Conservation (phyloP, 83 land plant genomes). For the Larix sibirica region DNA sequence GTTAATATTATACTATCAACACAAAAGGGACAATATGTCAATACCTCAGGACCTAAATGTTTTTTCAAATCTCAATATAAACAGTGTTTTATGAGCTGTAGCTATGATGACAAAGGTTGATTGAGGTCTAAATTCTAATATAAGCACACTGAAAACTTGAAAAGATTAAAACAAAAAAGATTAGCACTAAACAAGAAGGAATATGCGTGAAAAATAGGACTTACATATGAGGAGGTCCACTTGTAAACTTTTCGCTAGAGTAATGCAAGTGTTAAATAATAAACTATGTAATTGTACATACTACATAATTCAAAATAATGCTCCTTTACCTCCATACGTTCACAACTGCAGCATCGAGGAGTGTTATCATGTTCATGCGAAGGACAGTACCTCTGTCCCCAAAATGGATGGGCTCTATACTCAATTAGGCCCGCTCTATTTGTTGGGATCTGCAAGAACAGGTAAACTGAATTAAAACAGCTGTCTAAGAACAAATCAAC, state of each 20-base stretch:
- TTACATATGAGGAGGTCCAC: not conserved
- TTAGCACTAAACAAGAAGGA: too few species aligned
- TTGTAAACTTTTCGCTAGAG: not conserved
- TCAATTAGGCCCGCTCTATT: conserved; percentile 86
- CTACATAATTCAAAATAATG: not conserved
- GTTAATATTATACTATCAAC: not conserved
- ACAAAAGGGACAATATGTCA: not conserved
- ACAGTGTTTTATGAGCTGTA: not conserved
- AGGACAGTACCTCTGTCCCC: conserved; percentile 97
- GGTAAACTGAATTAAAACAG: not conserved
- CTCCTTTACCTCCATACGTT: conserved; percentile 82
- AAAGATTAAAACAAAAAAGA: too few species aligned
- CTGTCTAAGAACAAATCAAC: not conserved
- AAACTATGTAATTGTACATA: not conserved
- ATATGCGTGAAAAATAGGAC: not conserved
- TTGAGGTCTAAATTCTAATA: not conserved
- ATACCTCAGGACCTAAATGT: not conserved
- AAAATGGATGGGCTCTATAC: conserved; percentile 94
- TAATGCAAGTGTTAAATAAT: not conserved
- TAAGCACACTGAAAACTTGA: too few species aligned
- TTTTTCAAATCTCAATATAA: not conserved
- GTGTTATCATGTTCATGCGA: conserved; percentile 85
- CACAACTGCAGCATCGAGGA: conserved; percentile 95
- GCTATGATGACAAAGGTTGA: not conserved
- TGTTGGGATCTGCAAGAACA: conserved; percentile 76